Conservation (phyloP, 2,329 filamentous ascomycete species). For the Emericellopsis atlantica region DNA sequence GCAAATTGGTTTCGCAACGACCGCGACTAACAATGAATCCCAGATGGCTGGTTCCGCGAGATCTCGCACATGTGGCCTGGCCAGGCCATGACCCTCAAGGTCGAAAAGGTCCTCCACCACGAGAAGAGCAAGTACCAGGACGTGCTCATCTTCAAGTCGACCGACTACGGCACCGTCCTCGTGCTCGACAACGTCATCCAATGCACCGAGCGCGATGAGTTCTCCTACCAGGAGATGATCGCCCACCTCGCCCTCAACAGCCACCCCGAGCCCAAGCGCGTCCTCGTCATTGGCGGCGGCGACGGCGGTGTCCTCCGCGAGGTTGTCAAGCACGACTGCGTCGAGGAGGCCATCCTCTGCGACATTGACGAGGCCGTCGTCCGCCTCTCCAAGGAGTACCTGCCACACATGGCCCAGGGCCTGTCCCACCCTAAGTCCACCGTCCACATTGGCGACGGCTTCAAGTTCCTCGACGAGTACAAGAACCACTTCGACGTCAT, state of each 20-base stretch:
- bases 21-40: not conserved
- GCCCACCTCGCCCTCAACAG: constrained; percentile 97
- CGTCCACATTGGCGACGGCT: constrained; percentile 89
- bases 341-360: constrained; percentile 92
- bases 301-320: constrained; percentile 96
- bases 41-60: constrained; percentile 99
- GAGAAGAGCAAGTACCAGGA: constrained; percentile 99
- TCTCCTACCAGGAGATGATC: constrained; percentile 99
- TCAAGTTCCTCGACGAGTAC: constrained; percentile 95
- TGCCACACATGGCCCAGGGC: constrained; percentile 84
- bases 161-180: constrained; percentile 88
- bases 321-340: constrained; percentile 96
- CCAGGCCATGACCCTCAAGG: constrained; percentile 96
- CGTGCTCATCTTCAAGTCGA: constrained; percentile 96
- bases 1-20: no score
- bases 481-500: constrained; percentile 98
- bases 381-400: constrained; percentile 95
- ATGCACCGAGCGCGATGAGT: constrained; percentile 96
- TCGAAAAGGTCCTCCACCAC: constrained; percentile 96
- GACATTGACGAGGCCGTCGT: constrained; percentile 99
- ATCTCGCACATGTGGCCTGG: constrained; percentile 98
- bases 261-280: constrained; percentile 95
- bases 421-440: constrained; percentile 91
- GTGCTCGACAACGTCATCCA: constrained; percentile 99
- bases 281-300: constrained; percentile 94